phyloP scores from a whole-genome alignment of 148 eudicot genomes.

The Rhododendron vialii region DNA sequence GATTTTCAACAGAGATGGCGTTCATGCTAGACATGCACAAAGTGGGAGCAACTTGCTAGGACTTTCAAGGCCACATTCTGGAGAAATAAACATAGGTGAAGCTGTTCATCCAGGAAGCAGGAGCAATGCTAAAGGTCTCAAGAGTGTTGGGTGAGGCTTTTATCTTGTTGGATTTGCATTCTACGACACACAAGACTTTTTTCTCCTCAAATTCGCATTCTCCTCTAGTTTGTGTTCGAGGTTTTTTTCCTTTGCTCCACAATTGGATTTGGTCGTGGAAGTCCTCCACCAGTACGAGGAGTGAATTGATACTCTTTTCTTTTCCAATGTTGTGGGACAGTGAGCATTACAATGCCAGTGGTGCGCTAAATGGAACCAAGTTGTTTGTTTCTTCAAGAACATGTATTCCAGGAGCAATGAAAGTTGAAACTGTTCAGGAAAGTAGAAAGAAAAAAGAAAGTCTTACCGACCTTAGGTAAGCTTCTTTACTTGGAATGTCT shows the following conservation, averaged over 20 bases:
- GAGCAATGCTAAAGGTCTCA: slow-evolving; percentile 21
- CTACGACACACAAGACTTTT: not conserved
- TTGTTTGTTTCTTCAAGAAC: slow-evolving; percentile 20
- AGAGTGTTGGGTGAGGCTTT: slow-evolving; percentile 26
- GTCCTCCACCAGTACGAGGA: not conserved
- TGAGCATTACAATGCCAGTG: slow-evolving; percentile 17
- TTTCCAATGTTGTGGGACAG: slow-evolving; percentile 6
- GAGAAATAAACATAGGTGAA: slow-evolving; percentile 22
- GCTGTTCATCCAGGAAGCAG: slow-evolving; percentile 22
- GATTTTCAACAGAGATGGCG: slow-evolving; percentile 21
- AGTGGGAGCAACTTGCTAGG: slow-evolving; percentile 22
- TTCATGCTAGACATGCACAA: slow-evolving; percentile 20
- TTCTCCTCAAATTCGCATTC: not conserved
- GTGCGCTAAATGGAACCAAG: slow-evolving; percentile 23
- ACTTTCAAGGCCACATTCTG: slow-evolving; percentile 23
- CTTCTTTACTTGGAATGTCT: slow-evolving; percentile 5
- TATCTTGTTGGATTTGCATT: not conserved
- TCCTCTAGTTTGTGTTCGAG: not conserved
- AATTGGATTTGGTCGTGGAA: not conserved
- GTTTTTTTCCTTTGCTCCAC: not conserved
- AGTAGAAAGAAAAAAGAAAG: slow-evolving; percentile 32
- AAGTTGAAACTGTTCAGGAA: slow-evolving; percentile 20
- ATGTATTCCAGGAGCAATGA: slow-evolving; percentile 21
- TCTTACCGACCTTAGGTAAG: slow-evolving; percentile 41
- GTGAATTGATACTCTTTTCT: not conserved